phyloP scores from a whole-genome alignment of 1,139 yeast genomes.

The Kazachstania sp. region DNA sequence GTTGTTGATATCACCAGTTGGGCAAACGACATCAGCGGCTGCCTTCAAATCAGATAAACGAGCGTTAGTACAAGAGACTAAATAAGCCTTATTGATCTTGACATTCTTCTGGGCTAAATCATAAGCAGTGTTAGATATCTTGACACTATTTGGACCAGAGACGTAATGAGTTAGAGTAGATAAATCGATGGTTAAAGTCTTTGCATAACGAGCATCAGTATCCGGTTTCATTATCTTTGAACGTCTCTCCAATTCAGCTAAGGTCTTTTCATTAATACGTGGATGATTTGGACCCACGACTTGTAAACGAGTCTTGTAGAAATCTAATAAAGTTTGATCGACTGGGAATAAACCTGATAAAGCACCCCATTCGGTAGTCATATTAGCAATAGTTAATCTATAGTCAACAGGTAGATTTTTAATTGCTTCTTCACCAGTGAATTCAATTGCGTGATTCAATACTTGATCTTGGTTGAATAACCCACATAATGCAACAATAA shows the following conservation, averaged over 20 bases:
- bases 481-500: constrained; percentile 93
- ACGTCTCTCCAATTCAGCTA: constrained; percentile 31
- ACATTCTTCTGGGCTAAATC: constrained; percentile 66
- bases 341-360: constrained; percentile 93
- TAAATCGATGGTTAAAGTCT: constrained; percentile 73
- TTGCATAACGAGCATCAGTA: constrained; percentile 74
- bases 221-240: constrained; percentile 43
- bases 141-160: constrained; percentile 96
- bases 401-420: constrained; percentile 72
- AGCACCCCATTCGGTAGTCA: constrained; percentile 99
- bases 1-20: constrained; percentile 22
- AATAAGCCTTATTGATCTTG: constrained; percentile 83
- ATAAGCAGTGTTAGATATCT: constrained; percentile 69
- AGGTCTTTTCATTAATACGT: constrained; percentile 58
- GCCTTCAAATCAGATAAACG: constrained; percentile 87
- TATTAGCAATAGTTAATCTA: constrained; percentile 91
- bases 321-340: constrained; percentile 64
- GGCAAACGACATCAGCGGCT: constrained; percentile 65
- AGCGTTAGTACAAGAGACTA: constrained; percentile 96
- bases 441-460: constrained; percentile 93
- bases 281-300: constrained; percentile 77
- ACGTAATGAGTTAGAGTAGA: constrained; percentile 82
- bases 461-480: constrained; percentile 93
- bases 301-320: constrained; percentile 59
- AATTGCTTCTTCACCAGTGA: constrained; percentile 83